Evolutionary conservation across 768 basidiomycete species (phyloP), one percentile per base, ranked within the genome.

Genomic region (Lactifluus rugatus): DNA sequence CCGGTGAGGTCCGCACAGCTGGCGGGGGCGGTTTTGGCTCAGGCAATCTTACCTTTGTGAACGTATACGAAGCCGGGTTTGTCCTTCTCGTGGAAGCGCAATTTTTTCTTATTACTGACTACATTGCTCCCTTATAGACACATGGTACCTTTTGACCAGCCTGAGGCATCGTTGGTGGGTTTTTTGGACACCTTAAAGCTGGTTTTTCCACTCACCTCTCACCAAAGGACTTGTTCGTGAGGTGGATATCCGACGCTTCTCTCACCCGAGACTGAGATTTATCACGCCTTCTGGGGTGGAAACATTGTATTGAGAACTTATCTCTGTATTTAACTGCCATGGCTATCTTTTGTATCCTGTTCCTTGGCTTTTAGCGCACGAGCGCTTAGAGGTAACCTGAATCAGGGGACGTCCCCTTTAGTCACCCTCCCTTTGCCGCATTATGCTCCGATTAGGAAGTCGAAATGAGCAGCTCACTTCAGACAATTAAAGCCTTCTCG

Each of bases 111-210:
- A 44, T 14, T 19, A 36, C 48, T 54, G 37, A 53, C 48, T 3
- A 11, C 28, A 8, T 45, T 19, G 26, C 26, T 41, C 46, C 61
- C 60, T 41, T 58, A 6, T 64, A 89, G 89, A 36, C 89, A 92
- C 68, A 88, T 93, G 91, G 90, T 90, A 8, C 92, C 93, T 5
- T 84, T 78, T 66, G 91, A 97, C 71, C 91, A 94, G 67, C 87
- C 93, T 1, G 87, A 89, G 66, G 93, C 84, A 41, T 82, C 92
- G 46, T 73, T 92, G 68, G 91, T 86, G 65, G 49, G 83, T 68
- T 31, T 39, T 46, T 47, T 66, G 50, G 26, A 23, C n/a, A 42
- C 53, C 14, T 25, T 17, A 3, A 5, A 23, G 10, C 34, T 42
- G 9, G 32, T 41, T 32, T 58, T 45, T 44, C 19, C 54, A 23